Evolutionary conservation across 2,329 filamentous ascomycete species (phyloP).

Genomic region (Thermomyces lanuginosus): DNA sequence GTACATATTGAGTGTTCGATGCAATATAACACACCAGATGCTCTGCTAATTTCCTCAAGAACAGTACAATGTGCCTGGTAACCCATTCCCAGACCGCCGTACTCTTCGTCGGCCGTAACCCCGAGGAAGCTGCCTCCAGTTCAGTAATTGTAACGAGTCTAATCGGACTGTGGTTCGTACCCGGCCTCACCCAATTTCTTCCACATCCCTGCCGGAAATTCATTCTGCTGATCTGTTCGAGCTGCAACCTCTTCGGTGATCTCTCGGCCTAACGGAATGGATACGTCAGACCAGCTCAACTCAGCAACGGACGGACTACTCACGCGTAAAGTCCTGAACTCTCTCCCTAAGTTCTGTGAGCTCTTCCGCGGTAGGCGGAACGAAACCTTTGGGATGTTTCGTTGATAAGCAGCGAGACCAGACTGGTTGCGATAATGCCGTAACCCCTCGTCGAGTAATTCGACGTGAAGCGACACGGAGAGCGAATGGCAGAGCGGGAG

Average conservation of each 20-base stretch:
- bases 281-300: not conserved
- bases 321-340: conserved; percentile 69
- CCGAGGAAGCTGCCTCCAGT: conserved; percentile 53
- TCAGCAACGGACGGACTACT: conserved; percentile 4
- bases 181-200: conserved; percentile 78
- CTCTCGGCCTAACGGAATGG: conserved; percentile 46
- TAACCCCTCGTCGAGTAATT: too few species aligned
- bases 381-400: conserved; percentile 51
- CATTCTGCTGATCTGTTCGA: conserved; percentile 68
- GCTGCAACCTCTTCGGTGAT: conserved; percentile 71
- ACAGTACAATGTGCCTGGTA: conserved; percentile 95
- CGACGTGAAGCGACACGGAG: too few species aligned
- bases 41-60: conserved; percentile 85
- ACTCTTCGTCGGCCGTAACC: conserved; percentile 82
- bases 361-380: conserved; percentile 52
- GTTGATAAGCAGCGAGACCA: too few species aligned
- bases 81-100: conserved; percentile 77
- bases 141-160: not conserved
- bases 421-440: too few species aligned
- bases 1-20: not conserved
- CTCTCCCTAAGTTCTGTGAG: conserved; percentile 65
- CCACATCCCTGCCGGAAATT: conserved; percentile 87
- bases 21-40: conserved; percentile 40
- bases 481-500: not conserved
- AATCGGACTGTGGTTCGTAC: conserved; percentile 12